Evolutionary conservation across 768 basidiomycete genomes (phyloP).

Genomic region (Suillus sp.): DNA sequence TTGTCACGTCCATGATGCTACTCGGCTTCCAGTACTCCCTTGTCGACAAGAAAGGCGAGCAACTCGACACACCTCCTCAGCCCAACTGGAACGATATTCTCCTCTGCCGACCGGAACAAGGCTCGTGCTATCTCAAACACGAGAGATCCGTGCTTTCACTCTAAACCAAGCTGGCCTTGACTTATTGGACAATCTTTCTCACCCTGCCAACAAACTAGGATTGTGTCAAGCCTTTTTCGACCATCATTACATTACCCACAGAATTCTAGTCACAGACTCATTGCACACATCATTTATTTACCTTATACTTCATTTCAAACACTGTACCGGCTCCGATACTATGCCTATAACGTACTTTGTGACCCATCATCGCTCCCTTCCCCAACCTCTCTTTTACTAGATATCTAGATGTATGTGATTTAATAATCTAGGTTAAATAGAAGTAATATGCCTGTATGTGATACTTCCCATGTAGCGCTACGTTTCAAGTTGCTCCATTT

Average conservation of each 20-base stretch:
- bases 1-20: slow-evolving; percentile 67
- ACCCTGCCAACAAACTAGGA: slow-evolving; percentile 9
- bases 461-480: slow-evolving; percentile 16
- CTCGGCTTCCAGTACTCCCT: slow-evolving; percentile 62
- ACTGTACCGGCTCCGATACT: slow-evolving; percentile 8
- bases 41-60: slow-evolving; percentile 54
- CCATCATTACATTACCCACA: slow-evolving; percentile 8
- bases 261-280: neutral
- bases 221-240: slow-evolving; percentile 14
- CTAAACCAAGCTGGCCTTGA: slow-evolving; percentile 29
- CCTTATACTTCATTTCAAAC: slow-evolving; percentile 15
- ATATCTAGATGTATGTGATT: slow-evolving; percentile 16
- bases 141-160: slow-evolving; percentile 20
- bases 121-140: slow-evolving; percentile 57
- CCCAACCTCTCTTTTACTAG: slow-evolving; percentile 16
- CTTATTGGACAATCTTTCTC: slow-evolving; percentile 19
- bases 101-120: slow-evolving; percentile 61
- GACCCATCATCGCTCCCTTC: slow-evolving; percentile 11
- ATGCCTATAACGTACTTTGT: slow-evolving; percentile 15
- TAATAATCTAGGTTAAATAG: slow-evolving; percentile 17
- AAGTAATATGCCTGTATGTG: slow-evolving; percentile 13
- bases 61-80: slow-evolving; percentile 46
- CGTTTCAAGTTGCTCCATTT: slow-evolving; percentile 1
- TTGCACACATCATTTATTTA: slow-evolving; percentile 10
- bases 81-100: slow-evolving; percentile 84